A percentile compares a stretch with the other conserved stretches of the same genome.
These are phyloP conservation scores for Besnoitia besnoiti DNA, from an alignment of 169 alveolate genomes.

Conservation along the genomic window DNA sequence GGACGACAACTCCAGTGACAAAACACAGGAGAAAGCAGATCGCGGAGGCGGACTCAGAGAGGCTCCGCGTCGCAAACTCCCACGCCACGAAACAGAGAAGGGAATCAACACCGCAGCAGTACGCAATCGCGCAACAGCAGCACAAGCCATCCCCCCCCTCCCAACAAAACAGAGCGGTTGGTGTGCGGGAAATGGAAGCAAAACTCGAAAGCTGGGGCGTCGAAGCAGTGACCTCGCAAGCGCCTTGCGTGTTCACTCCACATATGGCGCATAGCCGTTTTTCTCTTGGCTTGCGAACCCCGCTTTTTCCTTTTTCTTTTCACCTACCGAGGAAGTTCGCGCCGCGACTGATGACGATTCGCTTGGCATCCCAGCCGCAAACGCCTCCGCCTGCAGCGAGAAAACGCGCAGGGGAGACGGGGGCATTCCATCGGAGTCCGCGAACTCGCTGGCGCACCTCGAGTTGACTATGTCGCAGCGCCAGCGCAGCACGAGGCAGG, in stretches of 20 bases:
- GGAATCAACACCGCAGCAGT: too few relatives aligned
- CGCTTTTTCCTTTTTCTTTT: not conserved
- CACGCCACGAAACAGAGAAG: not conserved
- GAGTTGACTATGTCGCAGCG: too few relatives aligned
- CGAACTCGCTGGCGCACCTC: too few relatives aligned
- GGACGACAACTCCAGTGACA: not conserved
- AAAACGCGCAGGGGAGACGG: too few relatives aligned
- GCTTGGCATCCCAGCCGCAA: conserved; percentile 94
- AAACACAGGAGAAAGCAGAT: not conserved
- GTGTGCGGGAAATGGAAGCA: too few relatives aligned
- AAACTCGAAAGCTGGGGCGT: too few relatives aligned
- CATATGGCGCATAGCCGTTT: too few relatives aligned
- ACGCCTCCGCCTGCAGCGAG: conserved; percentile 92
- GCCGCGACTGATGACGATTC: conserved; percentile 93
- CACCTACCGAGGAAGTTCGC: conserved; percentile 94
- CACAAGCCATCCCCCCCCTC: too few relatives aligned
- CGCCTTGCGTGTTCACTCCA: too few relatives aligned
- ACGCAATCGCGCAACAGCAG: too few relatives aligned
- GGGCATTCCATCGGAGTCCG: not conserved
- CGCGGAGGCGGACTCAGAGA: not conserved
- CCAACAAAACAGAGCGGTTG: too few relatives aligned
- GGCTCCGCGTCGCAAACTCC: not conserved
- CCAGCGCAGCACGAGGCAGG: not conserved
- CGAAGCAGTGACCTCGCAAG: not conserved
- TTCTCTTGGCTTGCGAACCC: too few relatives aligned